Evolutionary conservation across 2,329 filamentous ascomycete genomes (phyloP).

Genomic region (Botrytis hyacinthi): DNA sequence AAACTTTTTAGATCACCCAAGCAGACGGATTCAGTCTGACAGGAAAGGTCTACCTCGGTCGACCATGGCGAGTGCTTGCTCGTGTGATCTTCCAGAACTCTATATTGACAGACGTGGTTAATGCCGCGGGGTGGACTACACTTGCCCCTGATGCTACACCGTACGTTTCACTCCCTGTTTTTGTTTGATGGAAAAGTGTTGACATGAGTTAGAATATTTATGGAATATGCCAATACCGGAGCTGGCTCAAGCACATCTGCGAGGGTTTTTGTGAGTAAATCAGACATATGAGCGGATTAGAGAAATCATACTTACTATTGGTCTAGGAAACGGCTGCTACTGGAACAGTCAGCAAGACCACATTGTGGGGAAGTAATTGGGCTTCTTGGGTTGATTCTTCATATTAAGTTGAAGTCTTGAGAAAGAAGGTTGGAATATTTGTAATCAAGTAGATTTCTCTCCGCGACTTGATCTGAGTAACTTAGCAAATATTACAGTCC

Average conservation of each 20-base stretch:
- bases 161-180: not conserved
- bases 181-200: not conserved
- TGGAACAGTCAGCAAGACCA: not conserved
- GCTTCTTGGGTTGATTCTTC: conserved; percentile 10
- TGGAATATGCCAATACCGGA: conserved; percentile 15
- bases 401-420: not conserved
- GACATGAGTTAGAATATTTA: not conserved
- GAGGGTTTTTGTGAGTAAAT: conserved; percentile 4
- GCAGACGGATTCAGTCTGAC: conserved; percentile 24
- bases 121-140: conserved; percentile 47
- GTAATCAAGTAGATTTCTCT: not conserved
- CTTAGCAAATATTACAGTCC: not conserved
- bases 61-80: conserved; percentile 50
- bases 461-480: not conserved
- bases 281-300: no score
- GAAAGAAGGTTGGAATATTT: not conserved
- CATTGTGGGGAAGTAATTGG: conserved; percentile 9
- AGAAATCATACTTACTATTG: not conserved
- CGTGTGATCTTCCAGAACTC: conserved; percentile 51
- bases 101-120: conserved; percentile 48
- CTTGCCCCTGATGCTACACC: conserved; percentile 26
- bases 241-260: conserved; percentile 13
- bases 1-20: conserved; percentile 25
- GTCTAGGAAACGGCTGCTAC: conserved; percentile 11
- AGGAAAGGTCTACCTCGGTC: conserved; percentile 49